These are phyloP conservation scores for Setaria italica DNA, from an alignment of 202 grass and related monocot genomes.

Conservation along the genomic window DNA sequence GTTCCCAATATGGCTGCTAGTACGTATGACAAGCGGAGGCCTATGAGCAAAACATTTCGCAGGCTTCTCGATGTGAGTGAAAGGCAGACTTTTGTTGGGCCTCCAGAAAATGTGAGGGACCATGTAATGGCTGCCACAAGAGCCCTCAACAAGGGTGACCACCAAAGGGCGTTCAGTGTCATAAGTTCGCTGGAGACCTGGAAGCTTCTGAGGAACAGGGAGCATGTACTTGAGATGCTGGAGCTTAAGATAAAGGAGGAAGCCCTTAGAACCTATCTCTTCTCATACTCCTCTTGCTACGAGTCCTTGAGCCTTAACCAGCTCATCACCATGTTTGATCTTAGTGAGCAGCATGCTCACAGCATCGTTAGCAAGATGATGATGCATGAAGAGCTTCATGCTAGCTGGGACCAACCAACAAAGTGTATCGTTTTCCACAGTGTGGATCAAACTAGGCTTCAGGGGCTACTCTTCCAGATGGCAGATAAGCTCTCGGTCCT, in stretches of 20 bases:
- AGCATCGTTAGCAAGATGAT: conserved; percentile 93
- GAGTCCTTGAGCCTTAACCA: conserved; percentile 78
- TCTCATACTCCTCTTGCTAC: conserved; percentile 77
- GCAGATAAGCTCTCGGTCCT: conserved; percentile 79
- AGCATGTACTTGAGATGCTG: conserved; percentile 78
- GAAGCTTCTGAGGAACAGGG: conserved; percentile 88
- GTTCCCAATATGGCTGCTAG: conserved; percentile 82
- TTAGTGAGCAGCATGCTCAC: conserved; percentile 67
- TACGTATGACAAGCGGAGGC: conserved; percentile 70
- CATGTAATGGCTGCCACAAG: conserved; percentile 90
- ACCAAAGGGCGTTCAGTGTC: conserved; percentile 67
- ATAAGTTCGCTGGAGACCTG: conserved; percentile 75
- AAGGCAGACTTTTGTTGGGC: conserved; percentile 87
- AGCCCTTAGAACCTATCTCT: conserved; percentile 79
- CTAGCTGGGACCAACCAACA: conserved; percentile 88
- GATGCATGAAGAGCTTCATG: conserved; percentile 83
- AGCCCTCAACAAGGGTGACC: conserved; percentile 74
- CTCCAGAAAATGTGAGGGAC: conserved; percentile 87
- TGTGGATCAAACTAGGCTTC: conserved; percentile 85
- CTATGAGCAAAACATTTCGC: conserved; percentile 85
- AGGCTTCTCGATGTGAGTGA: conserved; percentile 90
- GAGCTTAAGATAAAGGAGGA: conserved; percentile 93
- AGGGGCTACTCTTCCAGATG: conserved; percentile 86
- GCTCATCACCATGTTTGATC: conserved; percentile 86
- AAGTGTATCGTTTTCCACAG: conserved; percentile 85